Conservation (phyloP, 192 early-diverging fungal genomes). For the Umbelopsis isabellina region DNA sequence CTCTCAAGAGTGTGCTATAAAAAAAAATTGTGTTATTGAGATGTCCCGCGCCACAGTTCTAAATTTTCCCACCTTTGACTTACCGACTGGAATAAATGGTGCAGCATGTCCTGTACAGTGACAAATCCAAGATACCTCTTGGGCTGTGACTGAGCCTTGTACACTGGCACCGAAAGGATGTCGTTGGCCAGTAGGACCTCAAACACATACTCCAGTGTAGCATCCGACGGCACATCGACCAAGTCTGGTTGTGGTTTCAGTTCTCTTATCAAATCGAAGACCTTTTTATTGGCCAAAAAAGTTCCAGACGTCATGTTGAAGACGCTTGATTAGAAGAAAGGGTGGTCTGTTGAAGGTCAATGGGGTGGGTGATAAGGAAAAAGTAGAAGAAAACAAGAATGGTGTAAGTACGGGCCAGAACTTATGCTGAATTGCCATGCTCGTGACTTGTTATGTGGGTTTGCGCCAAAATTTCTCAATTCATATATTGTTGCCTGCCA, state of each 20-base stretch:
- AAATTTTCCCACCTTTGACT: slow-evolving; percentile 7
- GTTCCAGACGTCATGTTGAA: slow-evolving; percentile 14
- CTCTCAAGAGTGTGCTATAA: too few relatives aligned
- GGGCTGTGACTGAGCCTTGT: slow-evolving; percentile 37
- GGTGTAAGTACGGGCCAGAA: too few relatives aligned
- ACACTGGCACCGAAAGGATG: slow-evolving; percentile 61
- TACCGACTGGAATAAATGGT: slow-evolving; percentile 41
- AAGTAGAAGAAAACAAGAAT: too few relatives aligned
- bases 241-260: slow-evolving; percentile 28
- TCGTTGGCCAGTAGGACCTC: slow-evolving; percentile 53
- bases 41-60: background rate
- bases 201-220: slow-evolving; percentile 61
- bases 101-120: slow-evolving; percentile 52
- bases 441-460: too few relatives aligned
- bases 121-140: slow-evolving; percentile 57
- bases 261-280: background rate
- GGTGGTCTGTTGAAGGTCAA: too few relatives aligned
- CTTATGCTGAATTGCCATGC: too few relatives aligned
- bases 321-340: background rate
- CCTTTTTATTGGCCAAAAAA: background rate
- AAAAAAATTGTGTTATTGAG: too few relatives aligned
- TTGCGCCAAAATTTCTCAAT: too few relatives aligned
- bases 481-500: too few relatives aligned
- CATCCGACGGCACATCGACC: slow-evolving; percentile 52
- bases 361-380: too few relatives aligned